Base-by-base conservation (phyloP, 225 moss, liverwort and hornwort genomes). In the Asterella californica region DNA sequence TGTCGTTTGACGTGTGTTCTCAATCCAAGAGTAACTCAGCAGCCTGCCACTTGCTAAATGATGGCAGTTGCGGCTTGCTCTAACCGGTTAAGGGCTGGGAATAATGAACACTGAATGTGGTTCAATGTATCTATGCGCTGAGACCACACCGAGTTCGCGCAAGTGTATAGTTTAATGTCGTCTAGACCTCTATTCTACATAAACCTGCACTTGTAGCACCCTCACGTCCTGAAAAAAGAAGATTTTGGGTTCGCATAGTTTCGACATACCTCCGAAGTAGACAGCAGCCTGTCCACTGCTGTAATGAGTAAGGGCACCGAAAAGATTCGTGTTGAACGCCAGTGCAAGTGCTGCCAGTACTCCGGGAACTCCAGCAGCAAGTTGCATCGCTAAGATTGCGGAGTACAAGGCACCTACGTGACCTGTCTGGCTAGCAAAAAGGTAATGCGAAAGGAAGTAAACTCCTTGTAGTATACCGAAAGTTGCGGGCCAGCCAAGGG, bases 221-320 rank as follows among this genome's bases (percentile, higher is more conserved):
- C 42, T 42, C n/a, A n/a, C n/a, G n/a, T n/a, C n/a, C n/a, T n/a
- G n/a, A n/a, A n/a, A 42, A 42, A 42, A 7, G 7, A 42, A 7
- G 7, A 3, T 42, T 42, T 42, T 42, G 7, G 7, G 42, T 3
- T 42, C 42, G 42, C 4, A 57, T 22, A 25, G 59, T 52, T 80
- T 76, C 46, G 27, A 69, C 76, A 62, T 64, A 87, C 87, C 87
- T 83, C 99, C 99, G 62, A 86, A 99, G 80, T 99, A 99, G 10
- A 99, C 99, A 49, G 99, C 99, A 74, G 99, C 99, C 75, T 99
- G 99, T 52, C 99, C 99, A 88, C 99, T 99, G 87, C 99, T 99
- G 88, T 95, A 99, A 82, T 95, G 99, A 18, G 99, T 99, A 18
- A 99, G 74, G 15, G 84, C 93, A 71, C 99, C 99, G 79, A 99